Base-by-base conservation (phyloP, 2,329 filamentous ascomycete genomes). In the Fusarium torulosum region DNA sequence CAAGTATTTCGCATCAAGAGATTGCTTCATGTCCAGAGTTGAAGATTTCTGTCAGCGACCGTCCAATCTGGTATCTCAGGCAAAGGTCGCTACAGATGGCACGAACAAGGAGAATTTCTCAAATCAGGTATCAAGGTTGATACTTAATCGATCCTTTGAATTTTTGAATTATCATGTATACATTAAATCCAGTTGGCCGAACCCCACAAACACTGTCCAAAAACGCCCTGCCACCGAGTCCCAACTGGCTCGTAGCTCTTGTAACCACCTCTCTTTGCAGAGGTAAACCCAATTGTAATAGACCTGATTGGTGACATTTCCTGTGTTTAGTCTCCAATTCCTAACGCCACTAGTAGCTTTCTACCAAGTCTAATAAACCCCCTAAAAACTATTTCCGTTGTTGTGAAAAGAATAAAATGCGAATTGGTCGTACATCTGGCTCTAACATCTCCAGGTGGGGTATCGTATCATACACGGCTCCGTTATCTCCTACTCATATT, bases 401-500 rank as follows among this genome's bases (percentile, higher is more conserved):
- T 25, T 41, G 31, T 38, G n/a, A 42, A 35, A 58, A 43, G 21
- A 27, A 45, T 43, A 40, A 19, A 25, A 63, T 29, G 27, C 27
- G 27, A 29, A 29, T 29, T 25, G 25, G 41, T 33, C 15, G 27
- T 44, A 19, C 40, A 37, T 31, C 20, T 25, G 41, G 38, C 25
- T 35, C 19, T 23, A 19, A 19, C 46, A n/a, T 53, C 9, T 38
- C 41, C 17, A 25, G 33, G n/a, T 4, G 27, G 15, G 44, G 40
- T 49, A 47, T 64, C 38, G 11, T 64, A 35, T 58, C 46, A 44
- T 54, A 37, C 33, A 37, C 17, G 51, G 27, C 44, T 25, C 31
- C n/a, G 54, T 67, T 38, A 65, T 47, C 53, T 51, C 19, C 47
- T n/a, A n/a, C 44, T 45, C 15, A 23, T 43, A 5, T 47, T 60